A percentile compares a stretch with the other conserved stretches of the same genome.
These are phyloP conservation scores for Fraxinus pennsylvanica DNA, from an alignment of 257 asterid species.

Conservation along the genomic window DNA sequence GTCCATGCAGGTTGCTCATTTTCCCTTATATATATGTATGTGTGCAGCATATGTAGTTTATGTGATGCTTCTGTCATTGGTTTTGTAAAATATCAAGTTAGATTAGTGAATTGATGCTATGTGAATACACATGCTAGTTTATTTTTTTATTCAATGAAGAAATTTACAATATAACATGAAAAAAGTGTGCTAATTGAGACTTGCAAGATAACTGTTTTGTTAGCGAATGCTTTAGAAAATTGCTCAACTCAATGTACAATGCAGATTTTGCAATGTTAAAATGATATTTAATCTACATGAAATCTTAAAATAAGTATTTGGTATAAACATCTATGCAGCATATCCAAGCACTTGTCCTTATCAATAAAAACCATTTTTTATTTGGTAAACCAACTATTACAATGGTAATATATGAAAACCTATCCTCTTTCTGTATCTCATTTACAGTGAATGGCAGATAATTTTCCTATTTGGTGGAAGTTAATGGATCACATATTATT, in stretches of 20 bases:
- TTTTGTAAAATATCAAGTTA: neutral
- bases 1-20: slow-evolving; percentile 76
- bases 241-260: slow-evolving; percentile 1
- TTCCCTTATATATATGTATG: neutral
- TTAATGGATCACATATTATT: neutral
- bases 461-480: neutral
- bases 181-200: neutral
- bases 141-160: neutral
- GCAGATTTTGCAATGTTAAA: neutral
- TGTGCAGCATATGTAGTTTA: neutral
- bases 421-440: neutral
- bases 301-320: neutral
- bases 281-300: neutral
- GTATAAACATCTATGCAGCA: neutral
- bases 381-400: neutral
- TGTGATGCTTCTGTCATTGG: neutral
- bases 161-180: neutral
- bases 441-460: neutral
- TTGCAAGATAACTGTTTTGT: slow-evolving; percentile 13
- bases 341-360: neutral
- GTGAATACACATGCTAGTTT: neutral
- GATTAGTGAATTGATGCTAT: neutral
- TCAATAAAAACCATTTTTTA: neutral
- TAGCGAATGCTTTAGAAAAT: slow-evolving; percentile 12
- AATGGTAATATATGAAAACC: neutral